phyloP scores from a whole-genome alignment of 495 filamentous ascomycete species.

The Penicillium macrosclerotiorum region DNA sequence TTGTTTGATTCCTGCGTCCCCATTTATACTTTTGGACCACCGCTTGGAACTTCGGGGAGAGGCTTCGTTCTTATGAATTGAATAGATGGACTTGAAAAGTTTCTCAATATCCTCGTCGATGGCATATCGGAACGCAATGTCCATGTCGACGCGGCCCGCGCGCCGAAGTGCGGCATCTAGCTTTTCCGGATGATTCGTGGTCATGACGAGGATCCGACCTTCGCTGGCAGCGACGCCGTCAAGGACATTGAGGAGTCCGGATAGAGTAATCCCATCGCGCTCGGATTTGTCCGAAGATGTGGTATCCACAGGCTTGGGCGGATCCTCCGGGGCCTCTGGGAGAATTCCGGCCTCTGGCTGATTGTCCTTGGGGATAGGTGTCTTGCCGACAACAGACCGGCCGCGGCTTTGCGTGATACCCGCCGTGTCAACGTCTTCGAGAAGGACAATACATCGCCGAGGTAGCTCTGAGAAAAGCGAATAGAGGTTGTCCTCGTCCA shows the following conservation, averaged over 20 bases:
- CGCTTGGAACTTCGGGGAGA: too few species aligned
- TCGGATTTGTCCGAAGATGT: slow-evolving; percentile 12
- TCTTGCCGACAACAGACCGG: not conserved
- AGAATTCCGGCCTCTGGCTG: not conserved
- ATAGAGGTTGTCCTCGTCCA: slow-evolving; percentile 66
- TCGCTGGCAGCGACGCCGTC: slow-evolving; percentile 78
- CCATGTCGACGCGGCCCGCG: slow-evolving; percentile 75
- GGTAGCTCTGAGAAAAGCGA: slow-evolving; percentile 62
- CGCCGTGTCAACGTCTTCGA: slow-evolving; percentile 50
- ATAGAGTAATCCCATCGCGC: slow-evolving; percentile 54
- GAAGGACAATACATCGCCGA: slow-evolving; percentile 43
- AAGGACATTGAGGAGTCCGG: slow-evolving; percentile 73
- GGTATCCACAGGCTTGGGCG: not conserved
- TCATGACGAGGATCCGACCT: slow-evolving; percentile 80
- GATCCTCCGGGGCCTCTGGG: not conserved
- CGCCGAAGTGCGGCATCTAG: slow-evolving; percentile 75
- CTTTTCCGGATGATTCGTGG: slow-evolving; percentile 75
- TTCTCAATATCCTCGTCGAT: slow-evolving; percentile 59
- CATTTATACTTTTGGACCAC: too few species aligned
- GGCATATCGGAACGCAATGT: slow-evolving; percentile 65
- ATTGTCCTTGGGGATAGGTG: not conserved
- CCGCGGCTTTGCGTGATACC: slow-evolving; percentile 56
- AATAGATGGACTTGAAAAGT: slow-evolving; percentile 71
- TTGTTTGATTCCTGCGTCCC: not conserved
- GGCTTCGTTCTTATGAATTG: not conserved